phyloP scores from a whole-genome alignment of 192 early-diverging fungal species.

The Gorgonomyces haynaldii region DNA sequence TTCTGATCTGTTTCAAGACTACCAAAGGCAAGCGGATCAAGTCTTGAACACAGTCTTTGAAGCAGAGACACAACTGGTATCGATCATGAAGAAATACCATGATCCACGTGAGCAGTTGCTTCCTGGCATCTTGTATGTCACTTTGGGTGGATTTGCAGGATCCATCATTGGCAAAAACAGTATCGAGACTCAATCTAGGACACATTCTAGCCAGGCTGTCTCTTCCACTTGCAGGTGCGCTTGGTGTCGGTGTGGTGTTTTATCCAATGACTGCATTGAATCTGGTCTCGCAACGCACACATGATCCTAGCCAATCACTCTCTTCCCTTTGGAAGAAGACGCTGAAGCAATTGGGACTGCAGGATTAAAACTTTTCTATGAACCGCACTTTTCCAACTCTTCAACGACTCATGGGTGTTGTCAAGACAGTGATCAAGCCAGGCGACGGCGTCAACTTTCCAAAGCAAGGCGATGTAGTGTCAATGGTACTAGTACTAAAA shows the following conservation, averaged over 20 bases:
- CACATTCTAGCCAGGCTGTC: not conserved
- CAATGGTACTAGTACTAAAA: not conserved
- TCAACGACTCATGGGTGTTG: conserved; percentile 24
- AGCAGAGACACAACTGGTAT: too few relatives aligned
- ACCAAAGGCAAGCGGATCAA: too few relatives aligned
- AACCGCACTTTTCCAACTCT: not conserved
- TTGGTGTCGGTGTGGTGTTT: not conserved
- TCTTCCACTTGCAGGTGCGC: not conserved
- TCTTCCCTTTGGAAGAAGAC: not conserved
- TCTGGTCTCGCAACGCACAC: not conserved
- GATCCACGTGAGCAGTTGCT: conserved; percentile 14
- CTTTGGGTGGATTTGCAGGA: conserved; percentile 24
- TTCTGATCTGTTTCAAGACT: too few relatives aligned
- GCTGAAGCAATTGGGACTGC: not conserved
- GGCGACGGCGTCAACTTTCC: conserved; percentile 46
- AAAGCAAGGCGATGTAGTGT: conserved; percentile 24
- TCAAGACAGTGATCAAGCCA: conserved; percentile 33
- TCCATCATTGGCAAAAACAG: conserved; percentile 25
- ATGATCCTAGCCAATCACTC: conserved; percentile 1
- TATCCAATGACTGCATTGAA: not conserved
- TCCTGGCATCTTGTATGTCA: conserved; percentile 22
- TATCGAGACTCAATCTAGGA: conserved; percentile 2
- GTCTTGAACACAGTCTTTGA: too few relatives aligned
- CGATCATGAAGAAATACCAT: too few relatives aligned
- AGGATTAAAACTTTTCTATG: not conserved